phyloP scores from a whole-genome alignment of 108 stramenopile species.

The Craspedostauros australis region DNA sequence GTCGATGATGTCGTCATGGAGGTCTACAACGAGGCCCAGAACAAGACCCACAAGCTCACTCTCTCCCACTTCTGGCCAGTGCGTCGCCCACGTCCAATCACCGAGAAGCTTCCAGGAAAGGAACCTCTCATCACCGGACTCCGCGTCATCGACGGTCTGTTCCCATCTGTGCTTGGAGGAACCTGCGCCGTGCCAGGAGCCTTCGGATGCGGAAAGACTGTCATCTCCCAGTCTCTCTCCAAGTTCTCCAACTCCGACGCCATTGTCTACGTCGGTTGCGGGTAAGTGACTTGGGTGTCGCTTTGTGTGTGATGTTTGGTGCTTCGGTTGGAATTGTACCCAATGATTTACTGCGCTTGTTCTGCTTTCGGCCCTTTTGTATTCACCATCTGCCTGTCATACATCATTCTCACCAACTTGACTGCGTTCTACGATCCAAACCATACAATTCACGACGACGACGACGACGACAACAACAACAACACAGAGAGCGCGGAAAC shows the following conservation, averaged over 20 bases:
- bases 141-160: conserved; percentile 98
- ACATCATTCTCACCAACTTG: too few relatives aligned
- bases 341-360: too few relatives aligned
- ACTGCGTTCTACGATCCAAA: too few relatives aligned
- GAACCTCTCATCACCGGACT: conserved; percentile 96
- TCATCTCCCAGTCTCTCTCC: conserved; percentile 97
- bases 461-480: too few relatives aligned
- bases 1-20: conserved; percentile 98
- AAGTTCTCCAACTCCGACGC: conserved; percentile 98
- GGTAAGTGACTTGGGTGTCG: conserved; percentile 33
- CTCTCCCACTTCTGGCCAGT: conserved; percentile 99
- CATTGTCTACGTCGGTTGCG: conserved; percentile 94
- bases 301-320: conserved; percentile 4
- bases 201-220: conserved; percentile 99
- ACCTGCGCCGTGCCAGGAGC: conserved; percentile 99
- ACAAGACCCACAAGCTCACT: conserved; percentile 82
- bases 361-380: conserved; percentile 43
- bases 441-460: too few relatives aligned
- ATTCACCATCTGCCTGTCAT: too few relatives aligned
- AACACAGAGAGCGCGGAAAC: conserved; percentile 96
- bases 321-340: neutral
- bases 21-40: conserved; percentile 89
- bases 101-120: conserved; percentile 98
- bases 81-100: conserved; percentile 94
- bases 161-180: conserved; percentile 98